Base-by-base conservation (phyloP, 2,329 filamentous ascomycete species). In the Aspergillus tanneri region DNA sequence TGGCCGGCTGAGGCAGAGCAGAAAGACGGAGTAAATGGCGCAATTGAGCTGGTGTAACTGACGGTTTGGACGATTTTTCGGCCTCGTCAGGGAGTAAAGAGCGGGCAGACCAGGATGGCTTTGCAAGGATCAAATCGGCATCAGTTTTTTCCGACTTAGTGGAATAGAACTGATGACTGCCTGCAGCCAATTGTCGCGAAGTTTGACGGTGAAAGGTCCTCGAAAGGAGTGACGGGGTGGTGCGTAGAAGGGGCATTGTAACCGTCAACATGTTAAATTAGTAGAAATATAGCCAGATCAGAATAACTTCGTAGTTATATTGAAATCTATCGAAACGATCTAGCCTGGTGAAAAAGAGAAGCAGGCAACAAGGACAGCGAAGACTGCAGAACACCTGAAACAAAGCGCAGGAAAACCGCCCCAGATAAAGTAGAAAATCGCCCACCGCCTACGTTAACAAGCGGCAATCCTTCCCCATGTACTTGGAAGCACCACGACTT, bases 11-110 rank as follows among this genome's bases (percentile, higher is more conserved):
- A 0, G 92, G 90, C 0, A 99, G 84, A 11, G 92, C 91, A 3
- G 91, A 95, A 30, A 97, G 84, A 14, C 88, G 87, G 27, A 96
- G 84, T 8, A 97, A 83, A 68, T 96, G 92, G 59, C 82, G 83
- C 0, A 97, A 80, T 66, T 90, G 84, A 36, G 81, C 66, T 0
- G 83, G 74, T 0, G 86, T 84, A 53, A 95, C 75, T 64, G 60
- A 63, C 45, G 55, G 60, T 3, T 51, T 59, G 14, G 36, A 67
- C 27, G 27, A 54, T 35, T 46, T 67, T 47, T 44, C 67, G 38
- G 43, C 60, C n/a, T 68, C 47, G 47, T 63, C 61, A 10, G 86
- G 82, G 0, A 93, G 76, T 4, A 96, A 82, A 7, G 87, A 85
- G 25, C 82, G 76, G 56, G 95, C 85, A 37, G 91, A 96, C 91